These are phyloP conservation scores for Xylaria acuta DNA, from an alignment of 495 filamentous ascomycete genomes.

Conservation along the genomic window DNA sequence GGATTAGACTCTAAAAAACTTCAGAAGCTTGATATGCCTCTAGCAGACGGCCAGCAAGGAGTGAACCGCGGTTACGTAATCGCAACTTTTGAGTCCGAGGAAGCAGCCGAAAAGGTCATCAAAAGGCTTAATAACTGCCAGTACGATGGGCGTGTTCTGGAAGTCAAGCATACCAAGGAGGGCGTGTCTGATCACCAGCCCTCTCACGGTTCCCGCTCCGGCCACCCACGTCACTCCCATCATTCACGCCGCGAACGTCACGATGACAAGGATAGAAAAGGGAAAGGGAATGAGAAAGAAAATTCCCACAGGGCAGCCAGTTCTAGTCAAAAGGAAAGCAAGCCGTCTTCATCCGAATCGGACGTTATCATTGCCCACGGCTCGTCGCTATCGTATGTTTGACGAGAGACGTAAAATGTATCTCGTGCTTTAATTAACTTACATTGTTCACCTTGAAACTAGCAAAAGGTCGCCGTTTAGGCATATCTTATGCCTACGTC, in stretches of 20 bases:
- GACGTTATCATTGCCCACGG: constrained; percentile 40
- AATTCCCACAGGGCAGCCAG: constrained; percentile 12
- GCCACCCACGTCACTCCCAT: constrained; percentile 25
- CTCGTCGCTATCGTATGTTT: constrained; percentile 26
- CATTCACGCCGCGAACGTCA: constrained; percentile 30
- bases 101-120: constrained; percentile 36
- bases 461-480: background rate
- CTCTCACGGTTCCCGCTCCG: constrained; percentile 24
- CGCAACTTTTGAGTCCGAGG: constrained; percentile 37
- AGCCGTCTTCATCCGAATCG: constrained; percentile 34
- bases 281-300: constrained; percentile 35
- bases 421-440: background rate
- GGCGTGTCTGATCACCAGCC: constrained; percentile 37
- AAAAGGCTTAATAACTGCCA: constrained; percentile 35
- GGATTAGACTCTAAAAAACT: constrained; percentile 38
- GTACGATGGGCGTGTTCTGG: constrained; percentile 36
- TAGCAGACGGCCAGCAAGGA: constrained; percentile 31
- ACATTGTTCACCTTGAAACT: background rate
- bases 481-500: background rate
- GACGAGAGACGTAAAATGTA: background rate
- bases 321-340: constrained; percentile 34
- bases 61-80: constrained; percentile 37
- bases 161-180: constrained; percentile 37
- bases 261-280: constrained; percentile 35
- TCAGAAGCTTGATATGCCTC: constrained; percentile 39